Evolutionary conservation across 163 green algal species (phyloP).

Genomic region (Scenedesmus sp.): DNA sequence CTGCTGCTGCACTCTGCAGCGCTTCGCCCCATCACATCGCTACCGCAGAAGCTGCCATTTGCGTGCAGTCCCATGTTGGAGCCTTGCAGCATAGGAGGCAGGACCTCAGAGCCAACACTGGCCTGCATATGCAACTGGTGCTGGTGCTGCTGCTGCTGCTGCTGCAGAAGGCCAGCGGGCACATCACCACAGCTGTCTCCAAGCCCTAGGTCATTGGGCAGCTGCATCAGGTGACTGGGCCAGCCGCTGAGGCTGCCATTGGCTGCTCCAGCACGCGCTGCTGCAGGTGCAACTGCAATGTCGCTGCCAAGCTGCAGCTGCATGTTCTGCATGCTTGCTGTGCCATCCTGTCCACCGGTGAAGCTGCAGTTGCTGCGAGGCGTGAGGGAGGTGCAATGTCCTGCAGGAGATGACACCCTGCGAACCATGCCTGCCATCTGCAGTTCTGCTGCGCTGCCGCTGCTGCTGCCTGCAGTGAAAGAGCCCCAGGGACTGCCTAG

Average conservation of each 20-base stretch:
- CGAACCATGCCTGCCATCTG: background rate
- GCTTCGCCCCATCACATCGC: background rate
- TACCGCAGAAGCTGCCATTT: background rate
- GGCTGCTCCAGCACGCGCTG: background rate
- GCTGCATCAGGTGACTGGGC: background rate
- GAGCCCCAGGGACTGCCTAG: constrained; percentile 32
- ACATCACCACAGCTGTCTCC: background rate
- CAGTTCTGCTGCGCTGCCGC: background rate
- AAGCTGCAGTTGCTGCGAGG: background rate
- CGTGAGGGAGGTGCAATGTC: background rate
- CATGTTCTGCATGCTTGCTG: background rate
- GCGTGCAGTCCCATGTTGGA: background rate
- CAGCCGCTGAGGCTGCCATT: background rate
- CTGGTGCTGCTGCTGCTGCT: background rate
- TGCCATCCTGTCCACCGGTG: background rate
- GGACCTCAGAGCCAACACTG: background rate
- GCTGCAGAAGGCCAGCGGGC: background rate
- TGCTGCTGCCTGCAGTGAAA: constrained; percentile 23
- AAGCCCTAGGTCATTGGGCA: background rate
- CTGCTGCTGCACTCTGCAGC: background rate
- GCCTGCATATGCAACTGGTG: background rate
- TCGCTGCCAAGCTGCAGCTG: background rate
- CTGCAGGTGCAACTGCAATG: constrained; percentile 1
- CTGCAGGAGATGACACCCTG: constrained; percentile 28
- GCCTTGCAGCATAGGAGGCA: background rate